phyloP scores from a whole-genome alignment of 257 asterid species.

The Plantago elongata region DNA sequence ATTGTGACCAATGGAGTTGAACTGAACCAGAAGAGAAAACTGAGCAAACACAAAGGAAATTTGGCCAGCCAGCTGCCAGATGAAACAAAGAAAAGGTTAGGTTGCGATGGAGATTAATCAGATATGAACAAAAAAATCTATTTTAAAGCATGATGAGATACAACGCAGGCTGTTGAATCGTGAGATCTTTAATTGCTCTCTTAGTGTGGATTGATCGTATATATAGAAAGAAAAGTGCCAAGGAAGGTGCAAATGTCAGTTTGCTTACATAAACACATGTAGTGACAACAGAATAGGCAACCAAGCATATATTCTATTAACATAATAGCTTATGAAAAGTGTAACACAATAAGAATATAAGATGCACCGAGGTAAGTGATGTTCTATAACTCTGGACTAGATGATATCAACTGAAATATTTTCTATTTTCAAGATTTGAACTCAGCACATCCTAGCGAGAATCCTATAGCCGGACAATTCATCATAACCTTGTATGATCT shows the following conservation, averaged over 20 bases:
- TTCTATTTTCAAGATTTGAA: no score
- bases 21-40: slow-evolving; percentile 97
- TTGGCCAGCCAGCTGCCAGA: slow-evolving; percentile 97
- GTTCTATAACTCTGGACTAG: no score
- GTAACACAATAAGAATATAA: no score
- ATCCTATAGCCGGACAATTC: not conserved
- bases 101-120: slow-evolving; percentile 8
- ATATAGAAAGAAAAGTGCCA: no score
- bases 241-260: no score
- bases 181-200: not conserved
- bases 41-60: slow-evolving; percentile 95
- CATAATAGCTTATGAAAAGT: no score
- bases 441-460: no score
- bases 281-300: slow-evolving; percentile 3
- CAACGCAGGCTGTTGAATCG: not conserved
- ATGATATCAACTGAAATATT: no score
- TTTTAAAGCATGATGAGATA: not conserved
- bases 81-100: slow-evolving; percentile 22
- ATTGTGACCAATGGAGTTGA: slow-evolving; percentile 97
- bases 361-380: no score
- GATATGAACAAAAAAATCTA: not conserved
- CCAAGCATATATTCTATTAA: not conserved
- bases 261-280: not conserved
- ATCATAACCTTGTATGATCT: not conserved
- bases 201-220: not conserved